Evolutionary conservation across 306 rosid genomes (phyloP).

Genomic region (Pterocarpus santalinus): DNA sequence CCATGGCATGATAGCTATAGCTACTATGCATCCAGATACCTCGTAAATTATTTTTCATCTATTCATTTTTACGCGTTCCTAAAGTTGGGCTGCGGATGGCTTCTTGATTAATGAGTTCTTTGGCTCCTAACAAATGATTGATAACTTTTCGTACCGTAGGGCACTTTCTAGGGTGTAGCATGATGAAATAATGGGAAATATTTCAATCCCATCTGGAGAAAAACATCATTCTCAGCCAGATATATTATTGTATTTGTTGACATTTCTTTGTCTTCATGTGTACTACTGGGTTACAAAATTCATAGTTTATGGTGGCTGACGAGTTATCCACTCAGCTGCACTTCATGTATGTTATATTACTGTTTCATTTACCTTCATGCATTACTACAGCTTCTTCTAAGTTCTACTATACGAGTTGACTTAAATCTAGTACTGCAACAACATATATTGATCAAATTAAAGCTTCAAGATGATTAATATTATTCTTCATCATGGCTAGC

Average conservation of each 20-base stretch:
- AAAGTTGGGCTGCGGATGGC: background rate
- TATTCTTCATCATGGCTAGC: background rate
- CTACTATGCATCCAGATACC: no score
- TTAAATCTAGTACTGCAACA: background rate
- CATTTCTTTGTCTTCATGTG: constrained; percentile 4
- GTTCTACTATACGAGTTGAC: background rate
- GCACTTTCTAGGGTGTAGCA: constrained; percentile 12
- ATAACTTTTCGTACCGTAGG: background rate
- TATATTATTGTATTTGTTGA: constrained; percentile 14
- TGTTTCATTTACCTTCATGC: constrained; percentile 26
- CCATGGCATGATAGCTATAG: no score
- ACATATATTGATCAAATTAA: background rate
- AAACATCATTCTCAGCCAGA: background rate
- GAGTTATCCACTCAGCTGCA: constrained; percentile 3
- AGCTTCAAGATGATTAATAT: background rate
- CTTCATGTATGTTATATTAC: background rate
- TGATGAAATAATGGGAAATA: constrained; percentile 22
- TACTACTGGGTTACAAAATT: background rate
- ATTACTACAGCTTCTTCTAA: background rate
- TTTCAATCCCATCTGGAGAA: background rate
- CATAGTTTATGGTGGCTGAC: constrained; percentile 11
- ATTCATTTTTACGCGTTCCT: background rate
- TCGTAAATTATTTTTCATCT: background rate
- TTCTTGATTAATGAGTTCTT: background rate
- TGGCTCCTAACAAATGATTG: constrained; percentile 7